Conservation (phyloP, 1,284 basidiomycete genomes). For the Melampsora americana region DNA sequence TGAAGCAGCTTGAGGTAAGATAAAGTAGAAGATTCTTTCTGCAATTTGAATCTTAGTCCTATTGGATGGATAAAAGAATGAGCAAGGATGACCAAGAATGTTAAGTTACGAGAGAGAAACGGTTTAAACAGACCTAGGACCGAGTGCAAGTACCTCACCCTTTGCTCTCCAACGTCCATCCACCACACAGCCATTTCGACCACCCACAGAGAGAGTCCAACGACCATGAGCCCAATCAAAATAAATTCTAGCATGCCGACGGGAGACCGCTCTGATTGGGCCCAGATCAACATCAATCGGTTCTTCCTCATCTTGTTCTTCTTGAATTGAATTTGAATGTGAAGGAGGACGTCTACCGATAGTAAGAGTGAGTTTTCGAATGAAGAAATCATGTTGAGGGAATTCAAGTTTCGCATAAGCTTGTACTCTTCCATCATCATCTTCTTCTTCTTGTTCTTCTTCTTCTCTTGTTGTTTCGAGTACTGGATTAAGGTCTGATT, state of each 20-base stretch:
- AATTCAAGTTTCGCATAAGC: conserved; percentile 42
- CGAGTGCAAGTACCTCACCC: conserved; percentile 75
- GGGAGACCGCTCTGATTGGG: conserved; percentile 90
- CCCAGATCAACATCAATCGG: conserved; percentile 84
- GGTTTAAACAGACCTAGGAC: conserved; percentile 65
- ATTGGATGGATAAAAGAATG: conserved; percentile 32
- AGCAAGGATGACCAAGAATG: conserved; percentile 25
- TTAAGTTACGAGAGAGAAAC: not conserved
- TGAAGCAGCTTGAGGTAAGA: conserved; percentile 64
- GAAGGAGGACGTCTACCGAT: conserved; percentile 35
- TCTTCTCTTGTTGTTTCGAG: conserved; percentile 6
- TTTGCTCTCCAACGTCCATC: conserved; percentile 90
- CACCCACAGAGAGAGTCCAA: conserved; percentile 85
- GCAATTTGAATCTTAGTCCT: conserved; percentile 99
- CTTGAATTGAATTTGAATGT: not conserved
- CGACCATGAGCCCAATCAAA: conserved; percentile 80
- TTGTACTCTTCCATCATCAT: conserved; percentile 12
- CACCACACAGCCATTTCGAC: conserved; percentile 95
- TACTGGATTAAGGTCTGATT: not conserved
- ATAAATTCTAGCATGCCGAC: conserved; percentile 91
- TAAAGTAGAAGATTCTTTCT: conserved; percentile 93
- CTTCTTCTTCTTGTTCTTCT: not conserved
- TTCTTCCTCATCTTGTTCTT: conserved; percentile 10
- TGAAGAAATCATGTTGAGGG: conserved; percentile 43
- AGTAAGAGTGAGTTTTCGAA: conserved; percentile 23